Base-by-base conservation (phyloP, 2,329 filamentous ascomycete species). In the Orbilia javanica region DNA sequence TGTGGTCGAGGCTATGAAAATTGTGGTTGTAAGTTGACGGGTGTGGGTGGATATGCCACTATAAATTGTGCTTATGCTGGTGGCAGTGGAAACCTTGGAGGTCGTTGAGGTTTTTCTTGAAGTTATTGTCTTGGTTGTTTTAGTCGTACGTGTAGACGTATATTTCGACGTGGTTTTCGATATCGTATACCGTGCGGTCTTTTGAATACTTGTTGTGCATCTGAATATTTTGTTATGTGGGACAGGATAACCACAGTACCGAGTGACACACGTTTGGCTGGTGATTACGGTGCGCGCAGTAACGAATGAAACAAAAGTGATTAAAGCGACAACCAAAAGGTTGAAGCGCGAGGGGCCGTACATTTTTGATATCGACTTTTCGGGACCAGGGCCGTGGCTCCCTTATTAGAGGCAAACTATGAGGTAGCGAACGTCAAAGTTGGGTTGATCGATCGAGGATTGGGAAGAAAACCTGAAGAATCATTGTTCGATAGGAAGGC, bases 301-400 rank as follows among this genome's bases (percentile, higher is more conserved):
- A 64, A 52, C 53, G 29, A 73, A 53, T 42, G 70, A 57, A 73
- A 60, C 36, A 39, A 67, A 52, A 39, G 70, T 60, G 20, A 73
- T 29, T 44, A 73, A 39, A 52, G 68, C 68, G 27, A 64, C 46
- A 44, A 52, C 55, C 55, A 48, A 46, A 36, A 72, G 44, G 46
- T 29, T 64, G 55, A 72, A 64, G 50, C 68, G 68, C 55, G 44
- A 42, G 10, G 34, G 46, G 68, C 44, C 36, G 44, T 31, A 46
- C 68, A 72, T 72, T 13, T 42, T 39, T 52, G 1, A 13, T 29
- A 50, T 62, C 18, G 27, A 60, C 34, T 60, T 15, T 39, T 18
- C 20, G 18, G 10, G 31, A 20, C 34, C 29, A 42, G n/a, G n/a
- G n/a, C n/a, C n/a, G 10, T 3, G n/a, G n/a, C 34, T 20, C 55